Evolutionary conservation across 208 protist species (phyloP).

Genomic region (Angomonas desouzai): DNA sequence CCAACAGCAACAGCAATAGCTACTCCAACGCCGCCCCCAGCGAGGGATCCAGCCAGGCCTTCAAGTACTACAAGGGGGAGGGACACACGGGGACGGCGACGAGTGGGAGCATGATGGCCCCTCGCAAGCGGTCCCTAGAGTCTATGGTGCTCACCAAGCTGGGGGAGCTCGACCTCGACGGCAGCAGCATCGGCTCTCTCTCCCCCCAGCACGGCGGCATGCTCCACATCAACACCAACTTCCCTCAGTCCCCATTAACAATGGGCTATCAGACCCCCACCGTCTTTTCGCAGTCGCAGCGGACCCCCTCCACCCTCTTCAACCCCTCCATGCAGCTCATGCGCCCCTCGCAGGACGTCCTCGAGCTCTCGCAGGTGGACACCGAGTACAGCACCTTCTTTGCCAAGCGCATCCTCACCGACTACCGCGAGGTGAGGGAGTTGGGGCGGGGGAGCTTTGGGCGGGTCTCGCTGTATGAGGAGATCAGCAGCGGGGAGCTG

Average conservation of each 20-base stretch:
- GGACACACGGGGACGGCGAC: neutral
- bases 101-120: constrained; percentile 19
- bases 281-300: constrained; percentile 26
- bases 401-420: constrained; percentile 59
- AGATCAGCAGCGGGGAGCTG: constrained; percentile 57
- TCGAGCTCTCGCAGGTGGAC: constrained; percentile 79
- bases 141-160: constrained; percentile 52
- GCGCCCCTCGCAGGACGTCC: constrained; percentile 35
- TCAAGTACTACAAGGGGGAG: constrained; percentile 8
- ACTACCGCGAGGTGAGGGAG: constrained; percentile 79
- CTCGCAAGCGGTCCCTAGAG: constrained; percentile 54
- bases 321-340: constrained; percentile 23
- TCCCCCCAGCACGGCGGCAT: neutral
- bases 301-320: constrained; percentile 21
- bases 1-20: neutral
- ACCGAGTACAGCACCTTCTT: constrained; percentile 75
- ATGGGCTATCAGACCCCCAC: constrained; percentile 30
- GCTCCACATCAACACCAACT: too few species aligned
- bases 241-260: constrained; percentile 21
- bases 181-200: constrained; percentile 17
- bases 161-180: constrained; percentile 63
- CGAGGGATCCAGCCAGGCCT: neutral
- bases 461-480: constrained; percentile 72
- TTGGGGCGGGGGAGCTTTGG: constrained; percentile 77
- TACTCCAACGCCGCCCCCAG: neutral